phyloP scores from a whole-genome alignment of 192 early-diverging fungal species.

The Backusella parvicylindrica region DNA sequence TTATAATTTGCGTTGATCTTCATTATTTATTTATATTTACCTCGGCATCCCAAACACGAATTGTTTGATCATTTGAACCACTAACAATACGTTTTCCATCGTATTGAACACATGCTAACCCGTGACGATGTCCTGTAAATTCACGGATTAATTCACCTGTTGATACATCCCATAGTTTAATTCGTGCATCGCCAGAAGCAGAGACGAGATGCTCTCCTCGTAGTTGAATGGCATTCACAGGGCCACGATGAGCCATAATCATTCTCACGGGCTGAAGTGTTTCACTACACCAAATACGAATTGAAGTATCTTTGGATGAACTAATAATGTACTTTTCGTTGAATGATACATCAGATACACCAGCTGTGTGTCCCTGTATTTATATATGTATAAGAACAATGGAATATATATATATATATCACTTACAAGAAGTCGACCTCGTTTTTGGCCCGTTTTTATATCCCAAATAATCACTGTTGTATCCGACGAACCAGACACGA shows the following conservation, averaged over 20 bases:
- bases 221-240: slow-evolving; percentile 95
- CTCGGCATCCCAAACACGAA: slow-evolving; percentile 73
- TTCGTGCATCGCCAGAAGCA: slow-evolving; percentile 80
- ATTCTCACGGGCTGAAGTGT: slow-evolving; percentile 62
- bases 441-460: slow-evolving; percentile 39
- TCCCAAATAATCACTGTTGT: slow-evolving; percentile 87
- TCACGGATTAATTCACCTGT: slow-evolving; percentile 64
- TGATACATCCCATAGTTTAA: slow-evolving; percentile 79
- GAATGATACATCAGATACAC: slow-evolving; percentile 89
- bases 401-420: background rate
- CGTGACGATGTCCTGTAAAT: slow-evolving; percentile 73
- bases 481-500: slow-evolving; percentile 91
- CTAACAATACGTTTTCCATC: slow-evolving; percentile 81
- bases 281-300: slow-evolving; percentile 82
- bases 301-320: slow-evolving; percentile 92
- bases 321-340: slow-evolving; percentile 72
- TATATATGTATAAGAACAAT: background rate
- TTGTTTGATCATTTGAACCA: slow-evolving; percentile 78
- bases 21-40: slow-evolving; percentile 31
- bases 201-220: slow-evolving; percentile 62
- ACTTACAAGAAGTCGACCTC: background rate
- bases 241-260: slow-evolving; percentile 84
- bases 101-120: slow-evolving; percentile 88
- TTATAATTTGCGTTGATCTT: slow-evolving; percentile 42
- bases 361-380: slow-evolving; percentile 63